Conservation (phyloP, 306 rosid genomes). For the Cucurbita argyrosperma region DNA sequence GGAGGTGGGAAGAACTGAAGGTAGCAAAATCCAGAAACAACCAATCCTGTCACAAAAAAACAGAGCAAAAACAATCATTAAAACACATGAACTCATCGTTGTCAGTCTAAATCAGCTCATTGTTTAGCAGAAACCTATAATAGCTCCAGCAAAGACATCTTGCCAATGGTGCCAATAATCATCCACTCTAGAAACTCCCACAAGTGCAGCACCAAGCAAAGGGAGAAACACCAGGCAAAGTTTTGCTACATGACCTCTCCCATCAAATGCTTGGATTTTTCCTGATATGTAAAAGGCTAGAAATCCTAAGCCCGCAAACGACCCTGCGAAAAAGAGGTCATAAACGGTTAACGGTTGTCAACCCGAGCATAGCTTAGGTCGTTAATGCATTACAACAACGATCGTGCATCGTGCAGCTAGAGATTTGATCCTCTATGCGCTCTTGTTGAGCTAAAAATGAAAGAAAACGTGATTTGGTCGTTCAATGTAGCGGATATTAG, state of each 20-base stretch:
- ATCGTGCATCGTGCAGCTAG: no score
- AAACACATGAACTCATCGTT: not conserved
- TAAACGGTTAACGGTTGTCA: not conserved
- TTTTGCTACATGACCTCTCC: slow-evolving; percentile 65
- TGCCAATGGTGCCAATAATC: slow-evolving; percentile 99
- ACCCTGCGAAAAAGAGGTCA: slow-evolving; percentile 37
- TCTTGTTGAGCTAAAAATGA: no score
- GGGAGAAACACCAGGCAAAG: slow-evolving; percentile 68
- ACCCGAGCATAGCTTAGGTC: not conserved
- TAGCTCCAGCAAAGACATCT: slow-evolving; percentile 74
- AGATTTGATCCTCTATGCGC: no score
- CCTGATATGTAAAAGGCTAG: slow-evolving; percentile 67
- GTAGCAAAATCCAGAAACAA: slow-evolving; percentile 70
- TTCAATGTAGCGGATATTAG: no score
- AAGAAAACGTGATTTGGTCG: no score
- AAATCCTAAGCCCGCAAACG: slow-evolving; percentile 85
- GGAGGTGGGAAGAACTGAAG: slow-evolving; percentile 80
- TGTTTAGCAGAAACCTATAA: slow-evolving; percentile 33
- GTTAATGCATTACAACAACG: no score
- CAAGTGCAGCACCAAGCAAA: slow-evolving; percentile 57
- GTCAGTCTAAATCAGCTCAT: not conserved
- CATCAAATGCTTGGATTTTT: slow-evolving; percentile 67
- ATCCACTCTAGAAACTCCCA: slow-evolving; percentile 69
- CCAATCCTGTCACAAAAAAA: slow-evolving; percentile 42
- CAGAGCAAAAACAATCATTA: not conserved